These are phyloP conservation scores for Kockovaella imperatae DNA, from an alignment of 768 basidiomycete genomes.

Conservation along the genomic window DNA sequence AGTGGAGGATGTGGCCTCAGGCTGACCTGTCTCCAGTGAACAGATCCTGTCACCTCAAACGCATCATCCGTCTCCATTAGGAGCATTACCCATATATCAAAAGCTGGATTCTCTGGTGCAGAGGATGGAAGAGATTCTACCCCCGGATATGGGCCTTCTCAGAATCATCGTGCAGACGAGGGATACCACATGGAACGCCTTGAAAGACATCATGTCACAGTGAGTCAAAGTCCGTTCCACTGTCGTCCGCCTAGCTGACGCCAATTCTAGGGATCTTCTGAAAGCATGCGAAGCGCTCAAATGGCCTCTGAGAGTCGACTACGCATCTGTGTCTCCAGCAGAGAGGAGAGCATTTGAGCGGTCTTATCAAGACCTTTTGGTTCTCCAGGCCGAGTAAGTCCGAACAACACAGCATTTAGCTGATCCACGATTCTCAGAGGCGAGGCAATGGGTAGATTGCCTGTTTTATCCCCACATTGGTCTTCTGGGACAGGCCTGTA, in stretches of 20 bases:
- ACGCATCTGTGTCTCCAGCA: constrained; percentile 50
- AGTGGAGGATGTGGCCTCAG: not conserved
- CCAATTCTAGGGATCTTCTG: constrained; percentile 53
- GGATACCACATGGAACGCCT: constrained; percentile 66
- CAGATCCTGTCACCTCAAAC: constrained; percentile 49
- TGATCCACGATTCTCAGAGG: constrained; percentile 30
- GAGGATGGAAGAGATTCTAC: constrained; percentile 43
- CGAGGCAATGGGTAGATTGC: constrained; percentile 26
- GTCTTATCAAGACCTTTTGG: constrained; percentile 67
- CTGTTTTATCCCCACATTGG: constrained; percentile 44
- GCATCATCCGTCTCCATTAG: constrained; percentile 45
- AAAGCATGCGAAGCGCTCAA: constrained; percentile 62
- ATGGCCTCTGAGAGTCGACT: constrained; percentile 79
- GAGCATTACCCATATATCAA: constrained; percentile 53
- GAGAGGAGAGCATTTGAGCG: constrained; percentile 62
- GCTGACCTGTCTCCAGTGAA: constrained; percentile 28
- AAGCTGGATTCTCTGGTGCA: constrained; percentile 57
- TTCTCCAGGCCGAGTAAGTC: constrained; percentile 69
- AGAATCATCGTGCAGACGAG: constrained; percentile 57
- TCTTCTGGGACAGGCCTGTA: constrained; percentile 58
- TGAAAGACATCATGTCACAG: constrained; percentile 61
- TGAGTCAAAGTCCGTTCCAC: constrained; percentile 45
- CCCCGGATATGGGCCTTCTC: constrained; percentile 57
- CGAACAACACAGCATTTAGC: constrained; percentile 2
- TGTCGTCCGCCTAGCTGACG: not conserved